These are phyloP conservation scores for Stentor coeruleus DNA, from an alignment of 73 alveolate species.

Conservation along the genomic window DNA sequence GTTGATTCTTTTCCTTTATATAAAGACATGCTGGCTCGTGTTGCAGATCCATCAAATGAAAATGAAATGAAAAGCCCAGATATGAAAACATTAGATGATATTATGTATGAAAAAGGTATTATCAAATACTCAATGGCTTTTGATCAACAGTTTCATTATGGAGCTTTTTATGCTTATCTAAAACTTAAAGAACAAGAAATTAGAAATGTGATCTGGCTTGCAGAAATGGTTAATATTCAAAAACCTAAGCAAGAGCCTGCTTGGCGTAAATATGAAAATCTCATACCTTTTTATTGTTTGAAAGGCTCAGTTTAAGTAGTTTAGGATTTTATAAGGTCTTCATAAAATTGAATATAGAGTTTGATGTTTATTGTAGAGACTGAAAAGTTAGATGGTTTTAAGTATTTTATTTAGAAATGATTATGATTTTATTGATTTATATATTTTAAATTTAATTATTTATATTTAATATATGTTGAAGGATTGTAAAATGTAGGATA, in stretches of 20 bases:
- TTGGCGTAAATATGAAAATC: constrained; percentile 69
- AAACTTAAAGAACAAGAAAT: constrained; percentile 88
- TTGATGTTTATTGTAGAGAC: too few species aligned
- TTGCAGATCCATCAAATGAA: constrained; percentile 79
- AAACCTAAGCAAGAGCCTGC: constrained; percentile 70
- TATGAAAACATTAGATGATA: constrained; percentile 77
- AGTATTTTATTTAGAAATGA: too few species aligned
- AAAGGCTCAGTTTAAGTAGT: constrained; percentile 3
- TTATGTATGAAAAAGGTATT: constrained; percentile 73
- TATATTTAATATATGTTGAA: too few species aligned
- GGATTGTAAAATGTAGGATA: too few species aligned
- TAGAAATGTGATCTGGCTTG: constrained; percentile 80
- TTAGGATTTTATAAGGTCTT: constrained; percentile 25
- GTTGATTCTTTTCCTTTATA: constrained; percentile 81
- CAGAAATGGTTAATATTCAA: constrained; percentile 75
- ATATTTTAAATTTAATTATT: too few species aligned
- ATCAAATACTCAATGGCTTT: constrained; percentile 86
- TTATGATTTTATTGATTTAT: too few species aligned
- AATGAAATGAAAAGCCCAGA: constrained; percentile 56
- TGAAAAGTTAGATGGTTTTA: too few species aligned
- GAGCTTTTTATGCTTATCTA: constrained; percentile 84
- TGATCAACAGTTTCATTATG: constrained; percentile 91
- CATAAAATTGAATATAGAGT: too few species aligned
- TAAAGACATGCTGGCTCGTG: constrained; percentile 75
- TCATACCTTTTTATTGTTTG: constrained; percentile 4